These are phyloP conservation scores for Stemphylium beticola DNA, from an alignment of 2,329 filamentous ascomycete genomes.

Conservation along the genomic window DNA sequence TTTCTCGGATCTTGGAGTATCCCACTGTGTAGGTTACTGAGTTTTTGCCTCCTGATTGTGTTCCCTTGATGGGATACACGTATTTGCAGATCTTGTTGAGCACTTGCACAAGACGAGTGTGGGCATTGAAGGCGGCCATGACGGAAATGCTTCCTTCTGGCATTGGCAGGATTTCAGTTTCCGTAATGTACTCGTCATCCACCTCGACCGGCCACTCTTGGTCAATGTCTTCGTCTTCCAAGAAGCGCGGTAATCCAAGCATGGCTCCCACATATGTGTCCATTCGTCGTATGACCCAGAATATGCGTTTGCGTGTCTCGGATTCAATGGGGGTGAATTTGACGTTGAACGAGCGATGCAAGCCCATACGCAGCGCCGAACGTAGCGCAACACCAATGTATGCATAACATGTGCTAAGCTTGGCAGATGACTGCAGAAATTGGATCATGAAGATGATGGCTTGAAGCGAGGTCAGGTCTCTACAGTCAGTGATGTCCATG, in stretches of 20 bases:
- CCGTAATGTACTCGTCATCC: conserved; percentile 59
- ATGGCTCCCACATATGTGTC: conserved; percentile 60
- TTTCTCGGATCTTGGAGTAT: conserved; percentile 68
- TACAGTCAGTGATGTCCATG: conserved; percentile 60
- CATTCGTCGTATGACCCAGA: conserved; percentile 60
- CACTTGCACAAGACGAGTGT: conserved; percentile 63
- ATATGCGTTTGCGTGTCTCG: conserved; percentile 58
- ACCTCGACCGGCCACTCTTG: conserved; percentile 56
- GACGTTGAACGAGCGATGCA: conserved; percentile 57
- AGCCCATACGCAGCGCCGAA: conserved; percentile 58
- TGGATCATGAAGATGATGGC: conserved; percentile 61
- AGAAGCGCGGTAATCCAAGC: conserved; percentile 56
- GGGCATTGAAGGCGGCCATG: conserved; percentile 66
- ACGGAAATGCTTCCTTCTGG: conserved; percentile 62
- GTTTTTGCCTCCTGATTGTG: conserved; percentile 43
- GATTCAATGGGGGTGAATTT: conserved; percentile 57
- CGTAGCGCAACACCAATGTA: conserved; percentile 60
- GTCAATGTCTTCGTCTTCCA: conserved; percentile 58
- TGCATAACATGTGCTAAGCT: conserved; percentile 60
- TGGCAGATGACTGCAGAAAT: conserved; percentile 60
- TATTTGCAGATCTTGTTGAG: conserved; percentile 67
- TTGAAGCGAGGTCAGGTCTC: conserved; percentile 58
- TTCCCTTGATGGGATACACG: conserved; percentile 67
- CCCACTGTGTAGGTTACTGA: conserved; percentile 66
- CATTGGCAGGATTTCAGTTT: conserved; percentile 58